Evolutionary conservation across 2,329 filamentous ascomycete species (phyloP).

Genomic region (Elsinoe ampelina): DNA sequence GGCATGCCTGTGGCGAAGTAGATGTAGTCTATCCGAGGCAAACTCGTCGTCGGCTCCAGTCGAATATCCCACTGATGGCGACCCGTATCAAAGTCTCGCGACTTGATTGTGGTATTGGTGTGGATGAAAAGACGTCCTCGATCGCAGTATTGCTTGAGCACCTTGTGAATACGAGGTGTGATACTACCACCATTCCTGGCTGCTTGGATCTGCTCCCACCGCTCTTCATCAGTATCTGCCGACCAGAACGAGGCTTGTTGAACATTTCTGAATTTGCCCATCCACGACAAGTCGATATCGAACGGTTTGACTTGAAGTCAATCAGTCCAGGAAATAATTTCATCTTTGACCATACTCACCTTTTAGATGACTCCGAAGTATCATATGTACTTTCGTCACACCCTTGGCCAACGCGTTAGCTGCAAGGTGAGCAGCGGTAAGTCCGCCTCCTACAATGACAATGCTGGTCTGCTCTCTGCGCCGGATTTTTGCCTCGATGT

Average conservation of each 20-base stretch:
- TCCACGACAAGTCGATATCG: constrained; percentile 67
- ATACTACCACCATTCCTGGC: constrained; percentile 71
- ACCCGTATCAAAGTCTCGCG: constrained; percentile 41
- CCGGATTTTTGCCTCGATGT: constrained; percentile 46
- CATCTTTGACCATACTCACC: constrained; percentile 14
- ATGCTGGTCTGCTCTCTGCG: constrained; percentile 48
- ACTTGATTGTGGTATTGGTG: constrained; percentile 47
- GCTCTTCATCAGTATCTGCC: constrained; percentile 61
- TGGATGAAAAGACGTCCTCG: constrained; percentile 46
- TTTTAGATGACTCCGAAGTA: constrained; percentile 53
- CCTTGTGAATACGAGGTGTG: constrained; percentile 57
- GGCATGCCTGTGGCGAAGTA: constrained; percentile 68
- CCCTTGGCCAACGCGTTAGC: constrained; percentile 57
- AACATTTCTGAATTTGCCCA: constrained; percentile 71
- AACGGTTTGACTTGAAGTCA: constrained; percentile 57
- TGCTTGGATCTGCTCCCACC: constrained; percentile 53
- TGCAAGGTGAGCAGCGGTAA: constrained; percentile 66
- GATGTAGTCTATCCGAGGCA: constrained; percentile 54
- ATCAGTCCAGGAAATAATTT: neutral
- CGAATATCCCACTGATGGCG: constrained; percentile 43
- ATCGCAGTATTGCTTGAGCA: constrained; percentile 52
- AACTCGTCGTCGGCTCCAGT: constrained; percentile 42
- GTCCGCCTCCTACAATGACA: constrained; percentile 63
- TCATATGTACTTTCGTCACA: constrained; percentile 57
- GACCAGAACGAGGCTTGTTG: constrained; percentile 71